Conservation (phyloP, 345 rosid genomes). For the Arabis alpina region DNA sequence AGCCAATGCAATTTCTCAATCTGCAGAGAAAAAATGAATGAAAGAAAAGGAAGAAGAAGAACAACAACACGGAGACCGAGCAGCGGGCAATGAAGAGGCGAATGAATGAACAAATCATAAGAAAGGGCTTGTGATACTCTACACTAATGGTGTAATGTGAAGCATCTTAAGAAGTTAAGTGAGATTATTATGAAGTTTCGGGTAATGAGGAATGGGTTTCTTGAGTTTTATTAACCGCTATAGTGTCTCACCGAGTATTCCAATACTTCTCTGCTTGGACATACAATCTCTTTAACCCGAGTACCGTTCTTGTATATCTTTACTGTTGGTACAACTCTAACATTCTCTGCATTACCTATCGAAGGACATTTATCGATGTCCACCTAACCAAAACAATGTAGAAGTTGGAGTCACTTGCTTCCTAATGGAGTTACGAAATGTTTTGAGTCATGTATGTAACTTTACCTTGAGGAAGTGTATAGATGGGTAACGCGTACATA, state of each 20-base stretch:
- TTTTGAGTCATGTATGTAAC: constrained; percentile 17
- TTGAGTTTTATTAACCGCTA: constrained; percentile 57
- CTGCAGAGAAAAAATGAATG: constrained; percentile 38
- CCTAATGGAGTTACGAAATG: neutral
- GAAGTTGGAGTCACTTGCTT: constrained; percentile 3
- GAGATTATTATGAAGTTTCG: constrained; percentile 16
- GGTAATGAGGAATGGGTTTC: constrained; percentile 12
- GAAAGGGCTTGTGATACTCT: constrained; percentile 30
- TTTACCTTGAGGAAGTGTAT: constrained; percentile 86
- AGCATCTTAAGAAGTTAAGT: constrained; percentile 25
- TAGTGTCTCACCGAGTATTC: constrained; percentile 71
- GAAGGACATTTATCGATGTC: constrained; percentile 45
- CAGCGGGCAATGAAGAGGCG: constrained; percentile 38
- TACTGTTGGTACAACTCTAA: constrained; percentile 42
- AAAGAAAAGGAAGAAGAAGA: constrained; percentile 21
- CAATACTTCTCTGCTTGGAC: constrained; percentile 46
- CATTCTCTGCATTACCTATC: constrained; percentile 41
- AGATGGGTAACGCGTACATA: constrained; percentile 87
- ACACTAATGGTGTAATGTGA: constrained; percentile 30
- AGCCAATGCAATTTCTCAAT: constrained; percentile 35
- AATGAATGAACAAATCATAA: constrained; percentile 46
- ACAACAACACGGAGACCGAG: constrained; percentile 24
- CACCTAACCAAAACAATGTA: constrained; percentile 29
- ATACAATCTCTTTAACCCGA: constrained; percentile 43
- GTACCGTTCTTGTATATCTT: constrained; percentile 44